Percentiles rank a stretch among this genome's conserved stretches.
phyloP scores from a whole-genome alignment of 768 basidiomycete species.

The Pleurotus platypus region DNA sequence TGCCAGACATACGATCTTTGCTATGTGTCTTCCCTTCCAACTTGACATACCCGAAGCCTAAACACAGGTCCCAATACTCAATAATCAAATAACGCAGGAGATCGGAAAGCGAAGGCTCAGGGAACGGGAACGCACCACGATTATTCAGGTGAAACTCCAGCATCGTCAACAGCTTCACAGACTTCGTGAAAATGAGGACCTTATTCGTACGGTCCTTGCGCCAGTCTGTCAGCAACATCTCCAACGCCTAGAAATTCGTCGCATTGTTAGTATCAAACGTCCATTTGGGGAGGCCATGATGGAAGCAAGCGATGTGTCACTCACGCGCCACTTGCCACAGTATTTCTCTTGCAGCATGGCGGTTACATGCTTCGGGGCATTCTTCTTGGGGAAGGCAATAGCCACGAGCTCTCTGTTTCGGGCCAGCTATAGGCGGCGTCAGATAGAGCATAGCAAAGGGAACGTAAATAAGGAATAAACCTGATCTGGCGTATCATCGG shows the following conservation, averaged over 20 bases:
- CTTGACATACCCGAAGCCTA: constrained; percentile 62
- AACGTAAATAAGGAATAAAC: constrained; percentile 24
- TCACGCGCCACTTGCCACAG: constrained; percentile 84
- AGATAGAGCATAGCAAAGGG: not conserved
- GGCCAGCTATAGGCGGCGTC: constrained; percentile 17
- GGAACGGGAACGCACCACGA: constrained; percentile 33
- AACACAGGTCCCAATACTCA: no score
- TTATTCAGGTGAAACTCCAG: constrained; percentile 70
- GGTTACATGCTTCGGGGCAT: constrained; percentile 55
- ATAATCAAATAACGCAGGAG: not conserved
- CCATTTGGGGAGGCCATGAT: not conserved
- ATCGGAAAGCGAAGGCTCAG: not conserved
- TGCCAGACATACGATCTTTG: constrained; percentile 51
- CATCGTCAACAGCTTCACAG: constrained; percentile 87
- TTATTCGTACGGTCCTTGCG: constrained; percentile 69
- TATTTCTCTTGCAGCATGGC: constrained; percentile 61
- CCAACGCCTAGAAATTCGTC: constrained; percentile 48
- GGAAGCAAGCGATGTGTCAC: constrained; percentile 17
- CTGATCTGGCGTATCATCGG: constrained; percentile 68
- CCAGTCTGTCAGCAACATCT: constrained; percentile 63
- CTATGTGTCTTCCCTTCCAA: constrained; percentile 78
- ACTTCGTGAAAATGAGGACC: constrained; percentile 91
- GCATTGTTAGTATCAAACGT: no score
- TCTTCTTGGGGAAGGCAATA: constrained; percentile 56
- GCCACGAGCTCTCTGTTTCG: constrained; percentile 62